Evolutionary conservation across 805 yeast genomes (phyloP), one percentile per base, ranked within the genome.

Genomic region (Candida suzukii): DNA sequence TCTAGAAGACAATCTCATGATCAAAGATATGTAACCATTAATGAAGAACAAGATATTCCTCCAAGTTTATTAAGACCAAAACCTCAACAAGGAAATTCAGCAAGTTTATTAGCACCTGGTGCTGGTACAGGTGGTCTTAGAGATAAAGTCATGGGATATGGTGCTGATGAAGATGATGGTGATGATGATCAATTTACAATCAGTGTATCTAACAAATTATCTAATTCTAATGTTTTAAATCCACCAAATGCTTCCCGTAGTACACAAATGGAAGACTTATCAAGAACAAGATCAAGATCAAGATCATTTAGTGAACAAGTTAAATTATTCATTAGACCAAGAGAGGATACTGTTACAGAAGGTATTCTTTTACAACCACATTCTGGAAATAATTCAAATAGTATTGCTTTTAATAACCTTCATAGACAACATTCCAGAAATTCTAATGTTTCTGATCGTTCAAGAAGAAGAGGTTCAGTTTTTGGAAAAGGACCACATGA

Each of bases 241-340:
- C 27, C 27, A 9, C 33, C 41, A 7, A 24, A 38, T 4, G 24
- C 40, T 16, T 12, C 3, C 21, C 39, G 28, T 21, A 4, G 19
- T 4, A 25, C 40, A 16, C 32, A 27, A 28, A 12, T n/a, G 22
- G 38, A 4, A 26, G 30, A 10, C 13, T 35, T 35, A 19, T 29
- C 38, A n/a, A 25, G 7, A 24, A 34, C 38, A n/a, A 25, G 7
- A 24, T 40, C 19, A 38, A 57, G 73, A 44, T 53, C 73, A 0
- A 62, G 61, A 18, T 66, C 74, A 1, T 57, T 71, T 42, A 60
- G 71, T 37, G 77, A 71, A 27, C 74, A 68, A 41, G 59, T 66
- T 27, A 66, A 57, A 50, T 55, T 61, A 16, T 54, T 62, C 31
- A 61, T 63, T 16, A 54, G 56, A 40, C 63, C 63, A 16, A 65